phyloP scores from a whole-genome alignment of 495 filamentous ascomycete species.

The Daldinia vernicosa region DNA sequence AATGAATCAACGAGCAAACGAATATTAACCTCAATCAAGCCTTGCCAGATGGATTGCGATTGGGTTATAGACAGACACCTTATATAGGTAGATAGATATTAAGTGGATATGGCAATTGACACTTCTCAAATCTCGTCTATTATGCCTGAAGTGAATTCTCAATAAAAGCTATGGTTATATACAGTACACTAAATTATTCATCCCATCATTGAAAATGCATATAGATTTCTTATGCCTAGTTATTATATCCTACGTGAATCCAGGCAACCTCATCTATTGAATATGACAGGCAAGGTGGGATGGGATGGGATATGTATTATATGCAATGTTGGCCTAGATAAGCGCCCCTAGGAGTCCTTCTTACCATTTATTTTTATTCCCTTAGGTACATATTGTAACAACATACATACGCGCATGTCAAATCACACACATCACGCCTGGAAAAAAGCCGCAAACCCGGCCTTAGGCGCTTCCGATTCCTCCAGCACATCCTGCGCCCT shows the following conservation, averaged over 20 bases:
- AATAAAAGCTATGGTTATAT: not conserved
- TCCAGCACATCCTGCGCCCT: slow-evolving; percentile 56
- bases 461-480: slow-evolving; percentile 53
- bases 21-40: not conserved
- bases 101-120: not conserved
- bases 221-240: not conserved
- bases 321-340: not conserved
- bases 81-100: not conserved
- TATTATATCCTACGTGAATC: not conserved
- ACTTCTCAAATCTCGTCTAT: not conserved
- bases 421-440: slow-evolving; percentile 41
- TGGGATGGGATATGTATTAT: not conserved
- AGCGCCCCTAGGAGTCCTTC: not conserved
- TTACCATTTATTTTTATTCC: not conserved
- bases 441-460: slow-evolving; percentile 51
- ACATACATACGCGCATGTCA: not conserved
- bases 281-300: not conserved
- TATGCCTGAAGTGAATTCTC: not conserved
- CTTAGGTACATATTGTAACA: not conserved
- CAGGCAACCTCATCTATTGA: not conserved
- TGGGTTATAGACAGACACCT: not conserved
- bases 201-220: not conserved
- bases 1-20: not conserved
- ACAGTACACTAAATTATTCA: not conserved
- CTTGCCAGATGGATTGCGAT: not conserved